Base-by-base conservation (phyloP, 495 filamentous ascomycete genomes). In the Delitschia confertaspora region DNA sequence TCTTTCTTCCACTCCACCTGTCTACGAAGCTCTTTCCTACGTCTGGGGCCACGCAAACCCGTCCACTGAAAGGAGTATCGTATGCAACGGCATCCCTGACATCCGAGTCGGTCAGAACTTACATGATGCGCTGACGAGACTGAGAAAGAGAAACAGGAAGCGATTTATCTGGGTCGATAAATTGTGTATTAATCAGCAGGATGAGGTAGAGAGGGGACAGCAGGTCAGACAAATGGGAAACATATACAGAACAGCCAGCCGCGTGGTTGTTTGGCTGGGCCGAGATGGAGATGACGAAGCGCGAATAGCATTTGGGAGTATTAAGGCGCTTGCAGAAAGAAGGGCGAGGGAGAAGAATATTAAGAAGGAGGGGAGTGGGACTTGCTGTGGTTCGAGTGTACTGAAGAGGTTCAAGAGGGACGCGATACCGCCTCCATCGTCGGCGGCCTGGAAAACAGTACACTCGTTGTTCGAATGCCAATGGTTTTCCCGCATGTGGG, bases 401-500 rank as follows among this genome's bases (percentile, higher is more conserved):
- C n/a, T n/a, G n/a, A n/a, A n/a, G n/a, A n/a, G n/a, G n/a, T n/a
- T n/a, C n/a, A n/a, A 11, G 20, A 20, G 9, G n/a, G 3, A 23
- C 16, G 10, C 8, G n/a, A 38, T 11, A 19, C 42, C 42, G 3
- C 21, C 35, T 9, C 17, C 21, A 6, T 24, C 26, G 4, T 39
- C 38, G 6, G 14, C 17, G 11, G 11, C 18, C 14, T 55, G 45
- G 45, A 21, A 20, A 14, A n/a, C 20, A 11, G 38, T 53, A 6
- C 6, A 25, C 9, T 13, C 24, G 4, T 22, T 53, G 3, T 48
- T 53, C 24, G 3, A 10, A 19, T 48, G 49, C 33, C 44, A 17
- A 1, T 53, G 50, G 51, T 55, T 49, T 41, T 6, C 34, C 8
- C 51, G 51, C 22, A 49, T 55, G 45, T 55, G 51, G 51, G 51